Evolutionary conservation across 2,329 filamentous ascomycete genomes (phyloP), one percentile per base, ranked within the genome.

Genomic region (Aspergillus alliaceus): DNA sequence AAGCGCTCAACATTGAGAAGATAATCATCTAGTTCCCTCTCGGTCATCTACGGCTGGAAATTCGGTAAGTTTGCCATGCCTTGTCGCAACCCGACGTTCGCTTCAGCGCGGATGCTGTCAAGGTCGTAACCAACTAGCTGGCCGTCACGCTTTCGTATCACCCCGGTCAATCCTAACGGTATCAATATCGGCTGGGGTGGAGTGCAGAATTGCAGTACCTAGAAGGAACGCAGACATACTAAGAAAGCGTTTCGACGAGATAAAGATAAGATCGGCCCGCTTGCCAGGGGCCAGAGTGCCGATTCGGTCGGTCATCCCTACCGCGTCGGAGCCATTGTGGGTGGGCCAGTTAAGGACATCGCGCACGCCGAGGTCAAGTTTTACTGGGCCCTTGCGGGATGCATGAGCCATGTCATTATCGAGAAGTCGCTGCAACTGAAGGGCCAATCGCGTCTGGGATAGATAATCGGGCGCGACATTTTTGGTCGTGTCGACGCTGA

Each of bases 401-500:
- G 6, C 14, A 22, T 51, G 48, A 4, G 12, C 31, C 9, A 4
- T 25, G 7, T 37, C 11, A n/a, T 51, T 24, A 32, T 51, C 48
- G 2, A 51, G 22, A 3, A n/a, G 35, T 11, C 48, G 48, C 31
- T 51, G 48, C 18, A 37, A 4, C n/a, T 51, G 48, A 14, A 51
- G 31, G 2, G 48, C 48, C 2, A 51, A 14, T 15, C 48, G 48
- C 48, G 35, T 51, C 22, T 51, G 48, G 25, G 48, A 37, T 7
- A 51, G 32, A 18, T 34, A 22, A 22, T 51, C 48, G 27, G 48
- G 48, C 11, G 48, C 48, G 4, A 51, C 48, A 20, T 8, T 25
- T 7, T n/a, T 37, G 48, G 48, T 34, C n/a, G 48, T 51, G 31
- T 51, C 48, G 48, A 51, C 25, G 18, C 48, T 51, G 6, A 51